Evolutionary conservation across 1,284 basidiomycete genomes (phyloP).

Genomic region (Mycena sp.): DNA sequence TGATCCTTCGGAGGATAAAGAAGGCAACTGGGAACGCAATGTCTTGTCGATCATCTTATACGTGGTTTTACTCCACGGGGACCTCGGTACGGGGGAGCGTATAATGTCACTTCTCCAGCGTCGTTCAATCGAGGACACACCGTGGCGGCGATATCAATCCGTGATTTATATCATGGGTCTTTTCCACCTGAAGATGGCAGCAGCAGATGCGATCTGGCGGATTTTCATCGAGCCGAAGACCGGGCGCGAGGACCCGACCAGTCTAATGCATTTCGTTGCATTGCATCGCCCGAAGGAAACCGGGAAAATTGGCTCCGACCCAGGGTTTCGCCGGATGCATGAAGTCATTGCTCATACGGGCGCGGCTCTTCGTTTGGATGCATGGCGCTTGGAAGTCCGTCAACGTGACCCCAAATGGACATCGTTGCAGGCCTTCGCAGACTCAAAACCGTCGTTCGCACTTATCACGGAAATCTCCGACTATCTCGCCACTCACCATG

Average conservation of each 20-base stretch:
- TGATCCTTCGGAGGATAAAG: constrained; percentile 19
- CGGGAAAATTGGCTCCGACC: constrained; percentile 37
- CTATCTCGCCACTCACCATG: constrained; percentile 26
- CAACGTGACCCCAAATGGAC: constrained; percentile 41
- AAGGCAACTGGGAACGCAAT: neutral
- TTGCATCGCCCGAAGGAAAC: constrained; percentile 42
- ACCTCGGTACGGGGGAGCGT: constrained; percentile 39
- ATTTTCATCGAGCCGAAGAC: constrained; percentile 34
- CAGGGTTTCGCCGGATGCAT: constrained; percentile 47
- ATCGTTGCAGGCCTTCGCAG: constrained; percentile 40
- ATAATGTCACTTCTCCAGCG: constrained; percentile 30
- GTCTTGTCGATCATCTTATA: constrained; percentile 13
- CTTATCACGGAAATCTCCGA: constrained; percentile 30
- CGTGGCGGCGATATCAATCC: constrained; percentile 37
- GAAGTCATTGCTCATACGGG: constrained; percentile 44
- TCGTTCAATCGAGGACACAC: constrained; percentile 36
- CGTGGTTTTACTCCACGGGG: constrained; percentile 35
- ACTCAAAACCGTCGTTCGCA: constrained; percentile 33
- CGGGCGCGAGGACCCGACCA: constrained; percentile 29
- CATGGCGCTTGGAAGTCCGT: neutral
- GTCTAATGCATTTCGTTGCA: constrained; percentile 31
- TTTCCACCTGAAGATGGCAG: constrained; percentile 52
- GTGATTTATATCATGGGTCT: constrained; percentile 45
- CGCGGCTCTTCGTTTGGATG: constrained; percentile 15
- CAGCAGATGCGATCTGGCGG: constrained; percentile 46